These are phyloP conservation scores for Amanita brunnescens DNA, from an alignment of 768 basidiomycete species.

Conservation along the genomic window DNA sequence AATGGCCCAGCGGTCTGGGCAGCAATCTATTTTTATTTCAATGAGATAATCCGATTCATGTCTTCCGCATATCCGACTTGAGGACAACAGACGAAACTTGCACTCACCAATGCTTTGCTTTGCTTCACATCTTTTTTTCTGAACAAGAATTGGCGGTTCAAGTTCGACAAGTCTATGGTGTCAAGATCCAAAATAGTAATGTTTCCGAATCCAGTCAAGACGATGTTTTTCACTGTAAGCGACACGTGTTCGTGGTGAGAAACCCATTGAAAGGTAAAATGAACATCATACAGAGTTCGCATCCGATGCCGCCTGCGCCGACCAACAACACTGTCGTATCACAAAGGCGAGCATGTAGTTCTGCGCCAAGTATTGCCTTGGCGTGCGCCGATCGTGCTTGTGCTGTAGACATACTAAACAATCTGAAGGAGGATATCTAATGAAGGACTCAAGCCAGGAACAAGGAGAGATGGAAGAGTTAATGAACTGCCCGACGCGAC, in stretches of 20 bases:
- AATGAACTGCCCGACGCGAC: slow-evolving; percentile 1
- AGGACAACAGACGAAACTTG: not conserved
- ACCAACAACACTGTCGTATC: slow-evolving; percentile 76
- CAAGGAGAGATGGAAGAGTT: not conserved
- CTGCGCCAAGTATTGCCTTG: slow-evolving; percentile 70
- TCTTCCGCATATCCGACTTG: not conserved
- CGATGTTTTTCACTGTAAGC: slow-evolving; percentile 84
- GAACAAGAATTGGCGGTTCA: slow-evolving; percentile 96
- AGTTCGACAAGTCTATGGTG: slow-evolving; percentile 96
- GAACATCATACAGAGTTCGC: slow-evolving; percentile 66
- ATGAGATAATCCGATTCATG: not conserved
- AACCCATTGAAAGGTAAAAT: not conserved
- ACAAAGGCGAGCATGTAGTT: slow-evolving; percentile 52
- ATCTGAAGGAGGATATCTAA: not conserved
- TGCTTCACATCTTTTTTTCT: slow-evolving; percentile 96
- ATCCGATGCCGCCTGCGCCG: slow-evolving; percentile 96
- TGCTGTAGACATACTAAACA: slow-evolving; percentile 33
- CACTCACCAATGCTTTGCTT: slow-evolving; percentile 79
- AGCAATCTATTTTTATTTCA: slow-evolving; percentile 47
- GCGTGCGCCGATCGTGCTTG: slow-evolving; percentile 52
- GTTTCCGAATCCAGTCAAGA: slow-evolving; percentile 84
- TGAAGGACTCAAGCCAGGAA: not conserved
- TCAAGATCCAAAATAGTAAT: slow-evolving; percentile 94
- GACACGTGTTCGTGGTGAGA: not conserved
- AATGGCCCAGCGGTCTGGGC: slow-evolving; percentile 75